Base-by-base conservation (phyloP, 345 rosid species). In the Brassica nigra region DNA sequence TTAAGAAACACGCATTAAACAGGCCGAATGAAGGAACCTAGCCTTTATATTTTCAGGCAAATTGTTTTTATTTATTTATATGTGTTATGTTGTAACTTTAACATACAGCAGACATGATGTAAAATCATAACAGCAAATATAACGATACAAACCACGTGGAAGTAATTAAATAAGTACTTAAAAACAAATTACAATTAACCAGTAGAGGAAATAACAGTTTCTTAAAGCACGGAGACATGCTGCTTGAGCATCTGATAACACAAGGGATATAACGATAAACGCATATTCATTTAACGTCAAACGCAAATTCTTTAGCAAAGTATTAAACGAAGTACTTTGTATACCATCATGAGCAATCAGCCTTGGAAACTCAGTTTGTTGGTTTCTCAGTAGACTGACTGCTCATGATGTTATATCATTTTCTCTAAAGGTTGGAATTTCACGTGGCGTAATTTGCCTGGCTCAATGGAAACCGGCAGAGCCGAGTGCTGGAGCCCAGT, bases 291-390 rank as follows among this genome's bases (percentile, higher is more conserved):
- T 30, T 27, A 23, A 69, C 74, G 62, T 74, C 61, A 81, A 66
- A 76, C 70, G 70, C 66, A 44, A 29, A 44, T 70, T 66, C 44
- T 70, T 20, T 30, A 80, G 68, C 57, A 70, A 75, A 34, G 20
- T 58, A n/a, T 58, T 12, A 73, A 47, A 31, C 4, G 36, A 73
- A 79, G 73, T 73, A 66, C 23, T 58, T 74, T 86, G 88, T 88
- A 95, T 95, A 95, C 90, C 99, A 96, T 96, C 99, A 92, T 86
- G 96, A 96, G 99, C 97, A 96, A 90, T 93, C 98, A 96, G 92
- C 95, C 98, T 92, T 93, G 28, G 81, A 85, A 81, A 76, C 70
- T 66, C 80, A 76, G 61, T 31, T 71, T 49, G 82, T 77, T 73
- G 77, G 80, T 81, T 73, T 81, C 83, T 85, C 74, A 85, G 92